These are phyloP conservation scores for Microcos paniculata DNA, from an alignment of 345 rosid species.

Conservation along the genomic window DNA sequence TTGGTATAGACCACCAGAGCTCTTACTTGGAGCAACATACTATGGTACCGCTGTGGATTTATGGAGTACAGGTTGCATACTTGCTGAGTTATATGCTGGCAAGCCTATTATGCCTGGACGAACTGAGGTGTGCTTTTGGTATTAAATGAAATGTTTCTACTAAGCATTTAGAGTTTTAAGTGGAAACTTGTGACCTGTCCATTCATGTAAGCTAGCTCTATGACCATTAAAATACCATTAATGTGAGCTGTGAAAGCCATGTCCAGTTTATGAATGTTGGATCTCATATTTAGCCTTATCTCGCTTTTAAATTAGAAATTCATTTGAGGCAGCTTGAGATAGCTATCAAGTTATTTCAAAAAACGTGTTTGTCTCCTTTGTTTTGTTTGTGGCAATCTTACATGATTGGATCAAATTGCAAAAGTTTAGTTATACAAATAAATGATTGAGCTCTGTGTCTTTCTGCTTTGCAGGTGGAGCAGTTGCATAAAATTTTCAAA, in stretches of 20 bases:
- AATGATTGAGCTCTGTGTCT: constrained; percentile 16
- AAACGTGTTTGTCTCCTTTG: not conserved
- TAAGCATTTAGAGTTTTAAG: not conserved
- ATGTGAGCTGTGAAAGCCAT: not conserved
- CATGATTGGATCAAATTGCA: not conserved
- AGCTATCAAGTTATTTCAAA: not conserved
- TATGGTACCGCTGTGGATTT: constrained; percentile 90
- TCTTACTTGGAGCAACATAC: constrained; percentile 88
- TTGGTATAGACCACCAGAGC: constrained; percentile 99
- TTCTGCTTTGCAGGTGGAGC: constrained; percentile 74
- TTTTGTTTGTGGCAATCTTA: constrained; percentile 5
- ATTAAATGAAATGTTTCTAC: not conserved
- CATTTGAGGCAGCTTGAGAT: not conserved
- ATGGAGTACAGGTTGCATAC: constrained; percentile 98
- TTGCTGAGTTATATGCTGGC: constrained; percentile 93
- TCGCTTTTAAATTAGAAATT: not conserved
- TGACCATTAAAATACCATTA: not conserved
- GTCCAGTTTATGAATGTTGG: not conserved
- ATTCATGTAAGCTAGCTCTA: not conserved
- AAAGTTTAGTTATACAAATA: not conserved
- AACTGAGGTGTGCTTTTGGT: constrained; percentile 63
- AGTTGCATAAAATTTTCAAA: constrained; percentile 95
- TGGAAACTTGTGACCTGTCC: not conserved
- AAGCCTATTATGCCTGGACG: constrained; percentile 99
- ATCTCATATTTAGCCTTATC: not conserved